Conservation (phyloP, 805 yeast genomes). For the Danielozyma ontarioensis region DNA sequence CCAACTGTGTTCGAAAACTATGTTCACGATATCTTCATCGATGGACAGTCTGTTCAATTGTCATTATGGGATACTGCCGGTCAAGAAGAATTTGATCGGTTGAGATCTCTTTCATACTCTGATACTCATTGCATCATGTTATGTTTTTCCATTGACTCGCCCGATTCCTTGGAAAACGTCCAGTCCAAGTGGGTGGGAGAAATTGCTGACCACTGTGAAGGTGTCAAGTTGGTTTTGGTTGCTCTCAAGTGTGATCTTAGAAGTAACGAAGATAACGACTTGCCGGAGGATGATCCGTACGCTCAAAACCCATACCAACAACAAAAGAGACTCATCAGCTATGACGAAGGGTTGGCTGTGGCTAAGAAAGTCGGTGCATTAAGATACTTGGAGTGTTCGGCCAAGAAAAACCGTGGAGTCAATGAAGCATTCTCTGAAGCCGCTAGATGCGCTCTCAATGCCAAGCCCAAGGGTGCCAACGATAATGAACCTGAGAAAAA, state of each 20-base stretch:
- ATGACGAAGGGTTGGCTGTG: conserved; percentile 89
- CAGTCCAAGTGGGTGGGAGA: conserved; percentile 97
- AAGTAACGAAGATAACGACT: conserved; percentile 47
- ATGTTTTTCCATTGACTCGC: conserved; percentile 91
- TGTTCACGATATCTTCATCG: conserved; percentile 94
- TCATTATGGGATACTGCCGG: conserved; percentile 99
- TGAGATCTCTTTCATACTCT: conserved; percentile 86
- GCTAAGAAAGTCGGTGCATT: conserved; percentile 93
- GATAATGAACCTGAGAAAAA: conserved; percentile 41
- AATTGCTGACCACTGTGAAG: conserved; percentile 94
- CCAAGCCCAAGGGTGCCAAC: conserved; percentile 73
- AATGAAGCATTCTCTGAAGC: conserved; percentile 99
- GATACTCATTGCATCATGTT: conserved; percentile 97
- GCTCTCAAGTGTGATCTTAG: conserved; percentile 94
- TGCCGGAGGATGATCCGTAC: conserved; percentile 35
- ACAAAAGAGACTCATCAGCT: conserved; percentile 59
- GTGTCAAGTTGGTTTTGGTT: conserved; percentile 87
- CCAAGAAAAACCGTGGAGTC: conserved; percentile 95
- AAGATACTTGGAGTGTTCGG: conserved; percentile 93
- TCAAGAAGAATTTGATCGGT: conserved; percentile 94
- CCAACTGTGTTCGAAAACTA: conserved; percentile 98
- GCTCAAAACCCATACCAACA: conserved; percentile 29
- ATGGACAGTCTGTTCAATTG: conserved; percentile 85
- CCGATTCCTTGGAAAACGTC: conserved; percentile 91
- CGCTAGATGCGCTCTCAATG: conserved; percentile 91